A percentile compares a stretch with the other conserved stretches of the same genome.
phyloP scores from a whole-genome alignment of 305 asterid genomes.

The Solanum aculeatissimum region DNA sequence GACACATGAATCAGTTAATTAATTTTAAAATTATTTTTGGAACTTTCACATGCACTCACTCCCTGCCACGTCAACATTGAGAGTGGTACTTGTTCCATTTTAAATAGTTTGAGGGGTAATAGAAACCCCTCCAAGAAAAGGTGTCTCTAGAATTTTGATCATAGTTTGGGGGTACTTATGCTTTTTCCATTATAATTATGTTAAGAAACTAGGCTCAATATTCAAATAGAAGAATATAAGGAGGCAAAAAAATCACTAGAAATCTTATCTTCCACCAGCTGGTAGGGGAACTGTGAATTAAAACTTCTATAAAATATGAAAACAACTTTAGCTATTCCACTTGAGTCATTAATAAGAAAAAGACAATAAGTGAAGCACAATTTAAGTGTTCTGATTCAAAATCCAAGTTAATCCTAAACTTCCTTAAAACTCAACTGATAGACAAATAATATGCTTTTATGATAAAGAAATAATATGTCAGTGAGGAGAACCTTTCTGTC shows the following conservation, averaged over 20 bases:
- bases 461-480: background rate
- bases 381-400: background rate
- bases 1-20: too few species aligned
- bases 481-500: background rate
- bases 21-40: too few species aligned
- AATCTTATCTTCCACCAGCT: background rate
- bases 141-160: too few species aligned
- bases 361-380: background rate
- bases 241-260: background rate
- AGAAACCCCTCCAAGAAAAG: too few species aligned
- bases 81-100: too few species aligned
- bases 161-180: too few species aligned
- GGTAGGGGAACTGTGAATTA: background rate
- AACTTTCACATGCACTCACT: too few species aligned
- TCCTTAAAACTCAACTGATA: background rate
- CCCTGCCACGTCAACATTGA: too few species aligned
- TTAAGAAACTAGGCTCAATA: background rate
- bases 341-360: background rate
- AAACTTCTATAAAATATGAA: background rate
- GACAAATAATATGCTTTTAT: background rate
- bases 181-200: background rate
- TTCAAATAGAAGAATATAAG: background rate
- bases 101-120: too few species aligned
- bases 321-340: background rate
- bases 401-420: background rate